Evolutionary conservation across 2,329 filamentous ascomycete genomes (phyloP).

Genomic region (Colletotrichum limetticola): DNA sequence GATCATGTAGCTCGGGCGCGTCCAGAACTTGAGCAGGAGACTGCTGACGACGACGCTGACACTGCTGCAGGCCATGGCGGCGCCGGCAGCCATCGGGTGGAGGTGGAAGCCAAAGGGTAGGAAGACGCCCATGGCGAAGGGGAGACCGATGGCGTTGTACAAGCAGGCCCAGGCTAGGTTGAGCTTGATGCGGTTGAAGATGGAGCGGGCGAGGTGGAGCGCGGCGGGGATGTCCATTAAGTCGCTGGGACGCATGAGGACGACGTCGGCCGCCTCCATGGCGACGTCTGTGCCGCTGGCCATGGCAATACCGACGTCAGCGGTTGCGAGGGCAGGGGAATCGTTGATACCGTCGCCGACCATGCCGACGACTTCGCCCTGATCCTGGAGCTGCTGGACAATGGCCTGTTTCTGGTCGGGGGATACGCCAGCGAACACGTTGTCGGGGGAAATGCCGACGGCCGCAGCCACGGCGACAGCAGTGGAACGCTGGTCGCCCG

Average conservation of each 20-base stretch:
- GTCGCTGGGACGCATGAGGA: slow-evolving; percentile 92
- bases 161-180: slow-evolving; percentile 93
- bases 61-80: slow-evolving; percentile 91
- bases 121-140: slow-evolving; percentile 97
- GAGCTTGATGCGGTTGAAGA: slow-evolving; percentile 92
- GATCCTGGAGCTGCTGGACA: slow-evolving; percentile 78
- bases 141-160: slow-evolving; percentile 91
- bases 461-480: slow-evolving; percentile 84
- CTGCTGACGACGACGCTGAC: slow-evolving; percentile 90
- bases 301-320: slow-evolving; percentile 93
- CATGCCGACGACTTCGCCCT: slow-evolving; percentile 89
- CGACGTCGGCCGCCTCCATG: slow-evolving; percentile 96
- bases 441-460: slow-evolving; percentile 80
- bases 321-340: slow-evolving; percentile 91
- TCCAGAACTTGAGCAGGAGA: slow-evolving; percentile 88
- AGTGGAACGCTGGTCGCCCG: slow-evolving; percentile 88
- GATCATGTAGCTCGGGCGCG: slow-evolving; percentile 86
- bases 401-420: slow-evolving; percentile 93
- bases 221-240: slow-evolving; percentile 93
- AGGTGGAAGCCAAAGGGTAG: slow-evolving; percentile 88
- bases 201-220: slow-evolving; percentile 82
- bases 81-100: slow-evolving; percentile 93
- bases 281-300: slow-evolving; percentile 94
- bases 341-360: slow-evolving; percentile 99
- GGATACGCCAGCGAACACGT: slow-evolving; percentile 88